Conservation (phyloP, 2,329 filamentous ascomycete genomes). For the Aspergillus pseudonomiae region DNA sequence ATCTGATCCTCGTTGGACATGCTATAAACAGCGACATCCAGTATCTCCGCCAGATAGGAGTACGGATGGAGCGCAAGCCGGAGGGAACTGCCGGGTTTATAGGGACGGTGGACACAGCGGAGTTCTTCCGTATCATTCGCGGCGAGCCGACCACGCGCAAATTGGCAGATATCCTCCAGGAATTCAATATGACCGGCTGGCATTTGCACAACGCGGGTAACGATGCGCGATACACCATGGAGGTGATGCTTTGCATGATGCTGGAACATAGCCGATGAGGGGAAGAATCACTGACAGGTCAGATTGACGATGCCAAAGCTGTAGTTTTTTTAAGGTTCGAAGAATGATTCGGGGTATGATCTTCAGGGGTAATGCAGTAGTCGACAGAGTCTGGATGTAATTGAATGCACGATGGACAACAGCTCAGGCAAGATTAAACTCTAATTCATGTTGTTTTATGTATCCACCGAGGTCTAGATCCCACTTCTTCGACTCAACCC, state of each 20-base stretch:
- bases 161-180: constrained; percentile 63
- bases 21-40: constrained; percentile 68
- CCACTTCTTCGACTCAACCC: no score
- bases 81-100: constrained; percentile 50
- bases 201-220: constrained; percentile 87
- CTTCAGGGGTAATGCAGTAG: neutral
- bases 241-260: constrained; percentile 62
- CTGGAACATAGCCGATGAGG: neutral
- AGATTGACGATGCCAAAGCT: neutral
- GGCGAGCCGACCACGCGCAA: constrained; percentile 57
- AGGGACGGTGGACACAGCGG: constrained; percentile 72
- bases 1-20: constrained; percentile 79
- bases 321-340: neutral
- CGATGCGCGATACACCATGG: constrained; percentile 78
- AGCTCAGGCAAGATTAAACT: neutral
- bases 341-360: neutral
- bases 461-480: no score
- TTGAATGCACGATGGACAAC: neutral
- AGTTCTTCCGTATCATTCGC: constrained; percentile 67
- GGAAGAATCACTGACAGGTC: neutral
- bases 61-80: constrained; percentile 47
- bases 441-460: no score
- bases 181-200: constrained; percentile 64
- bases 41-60: constrained; percentile 68
- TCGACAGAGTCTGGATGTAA: neutral